These are phyloP conservation scores for Claviceps sp. DNA, from an alignment of 2,329 filamentous ascomycete species.

Conservation along the genomic window DNA sequence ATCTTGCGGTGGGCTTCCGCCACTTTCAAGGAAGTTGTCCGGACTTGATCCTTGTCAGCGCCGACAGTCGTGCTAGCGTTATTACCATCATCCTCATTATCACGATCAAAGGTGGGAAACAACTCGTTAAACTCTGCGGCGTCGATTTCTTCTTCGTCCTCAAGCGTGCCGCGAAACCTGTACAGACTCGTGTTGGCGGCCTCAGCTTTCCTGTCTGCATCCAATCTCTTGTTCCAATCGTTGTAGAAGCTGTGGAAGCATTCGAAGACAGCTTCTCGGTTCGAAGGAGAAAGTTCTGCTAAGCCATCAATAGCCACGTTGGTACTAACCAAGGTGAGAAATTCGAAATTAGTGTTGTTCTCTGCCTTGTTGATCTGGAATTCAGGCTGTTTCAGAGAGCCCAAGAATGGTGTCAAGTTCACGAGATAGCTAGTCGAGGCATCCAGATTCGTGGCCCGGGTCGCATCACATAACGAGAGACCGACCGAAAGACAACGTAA, in stretches of 20 bases:
- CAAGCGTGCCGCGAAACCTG: constrained; percentile 63
- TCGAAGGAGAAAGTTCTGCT: constrained; percentile 23
- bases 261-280: constrained; percentile 45
- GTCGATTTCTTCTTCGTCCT: constrained; percentile 63
- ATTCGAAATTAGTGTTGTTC: constrained; percentile 25
- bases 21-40: constrained; percentile 45
- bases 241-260: constrained; percentile 61
- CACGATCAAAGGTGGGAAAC: constrained; percentile 61
- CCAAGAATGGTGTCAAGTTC: constrained; percentile 41
- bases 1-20: constrained; percentile 45
- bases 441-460: constrained; percentile 29
- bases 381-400: constrained; percentile 26
- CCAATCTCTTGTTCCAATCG: constrained; percentile 67
- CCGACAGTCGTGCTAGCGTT: constrained; percentile 17
- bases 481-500: constrained; percentile 68
- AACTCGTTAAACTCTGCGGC: constrained; percentile 64
- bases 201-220: constrained; percentile 61
- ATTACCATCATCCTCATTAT: constrained; percentile 12
- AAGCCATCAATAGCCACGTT: constrained; percentile 34
- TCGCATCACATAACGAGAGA: constrained; percentile 43
- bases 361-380: constrained; percentile 9
- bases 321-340: constrained; percentile 23
- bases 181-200: constrained; percentile 67
- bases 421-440: constrained; percentile 24
- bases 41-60: constrained; percentile 27